A percentile compares a stretch with the other conserved stretches of the same genome.
These are phyloP conservation scores for Telfairia occidentalis DNA, from an alignment of 331 rosid species.

Conservation along the genomic window DNA sequence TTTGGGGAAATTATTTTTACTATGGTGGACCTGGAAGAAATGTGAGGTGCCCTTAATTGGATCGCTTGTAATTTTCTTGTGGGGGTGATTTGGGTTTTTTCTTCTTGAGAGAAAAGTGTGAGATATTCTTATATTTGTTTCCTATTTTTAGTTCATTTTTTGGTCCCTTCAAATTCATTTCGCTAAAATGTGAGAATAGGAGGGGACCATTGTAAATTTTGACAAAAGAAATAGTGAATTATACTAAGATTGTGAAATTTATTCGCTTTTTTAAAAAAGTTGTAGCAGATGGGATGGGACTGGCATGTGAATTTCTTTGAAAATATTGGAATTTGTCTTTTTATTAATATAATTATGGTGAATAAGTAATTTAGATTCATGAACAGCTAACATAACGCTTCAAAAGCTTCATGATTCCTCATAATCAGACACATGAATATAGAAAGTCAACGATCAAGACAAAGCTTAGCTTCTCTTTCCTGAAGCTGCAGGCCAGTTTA, in stretches of 20 bases:
- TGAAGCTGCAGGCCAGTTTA: background rate
- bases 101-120: background rate
- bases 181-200: background rate
- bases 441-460: background rate
- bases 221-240: background rate
- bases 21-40: constrained; percentile 99
- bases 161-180: background rate
- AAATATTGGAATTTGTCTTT: background rate
- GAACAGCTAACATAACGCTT: background rate
- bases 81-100: background rate
- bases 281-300: background rate
- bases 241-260: background rate
- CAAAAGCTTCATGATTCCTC: background rate
- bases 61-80: background rate
- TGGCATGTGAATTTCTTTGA: background rate
- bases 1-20: constrained; percentile 97
- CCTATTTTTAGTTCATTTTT: background rate
- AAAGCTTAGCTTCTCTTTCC: background rate
- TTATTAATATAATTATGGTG: background rate
- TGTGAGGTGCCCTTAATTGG: constrained; percentile 59
- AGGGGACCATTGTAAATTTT: constrained; percentile 2
- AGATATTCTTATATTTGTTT: constrained; percentile 2
- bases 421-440: background rate
- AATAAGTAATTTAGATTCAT: background rate
- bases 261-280: background rate